These are phyloP conservation scores for Eucalyptus urophylla DNA, from an alignment of 345 rosid genomes.

Conservation along the genomic window DNA sequence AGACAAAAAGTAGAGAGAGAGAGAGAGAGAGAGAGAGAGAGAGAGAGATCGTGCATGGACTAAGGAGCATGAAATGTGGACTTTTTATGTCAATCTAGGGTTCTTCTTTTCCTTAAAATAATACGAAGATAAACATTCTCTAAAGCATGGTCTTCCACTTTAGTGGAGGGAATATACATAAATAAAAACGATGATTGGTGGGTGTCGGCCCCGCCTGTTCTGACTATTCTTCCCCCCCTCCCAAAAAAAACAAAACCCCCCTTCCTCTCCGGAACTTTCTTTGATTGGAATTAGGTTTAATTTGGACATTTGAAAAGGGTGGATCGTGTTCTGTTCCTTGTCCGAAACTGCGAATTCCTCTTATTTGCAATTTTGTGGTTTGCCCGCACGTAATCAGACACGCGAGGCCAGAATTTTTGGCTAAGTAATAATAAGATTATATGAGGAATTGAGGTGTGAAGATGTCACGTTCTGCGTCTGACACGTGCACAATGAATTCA, in stretches of 20 bases:
- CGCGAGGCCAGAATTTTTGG: background rate
- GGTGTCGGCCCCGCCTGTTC: background rate
- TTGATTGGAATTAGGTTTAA: background rate
- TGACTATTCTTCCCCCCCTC: background rate
- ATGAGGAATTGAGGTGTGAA: background rate
- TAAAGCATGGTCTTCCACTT: background rate
- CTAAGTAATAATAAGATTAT: background rate
- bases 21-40: background rate
- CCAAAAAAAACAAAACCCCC: background rate
- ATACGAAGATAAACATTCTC: background rate
- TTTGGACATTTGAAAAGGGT: background rate
- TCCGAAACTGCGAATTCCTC: background rate
- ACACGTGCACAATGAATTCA: background rate
- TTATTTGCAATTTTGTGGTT: background rate
- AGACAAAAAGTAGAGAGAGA: background rate
- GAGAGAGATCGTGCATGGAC: background rate
- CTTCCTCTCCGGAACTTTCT: background rate
- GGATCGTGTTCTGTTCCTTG: background rate
- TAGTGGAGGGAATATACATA: background rate
- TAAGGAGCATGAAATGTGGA: background rate
- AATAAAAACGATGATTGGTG: background rate
- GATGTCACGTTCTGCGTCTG: background rate
- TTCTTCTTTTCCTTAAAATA: background rate
- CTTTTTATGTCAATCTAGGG: background rate
- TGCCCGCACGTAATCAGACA: background rate